Evolutionary conservation across 352 stramenopile species (phyloP).

Genomic region (Discostella stelligera): DNA sequence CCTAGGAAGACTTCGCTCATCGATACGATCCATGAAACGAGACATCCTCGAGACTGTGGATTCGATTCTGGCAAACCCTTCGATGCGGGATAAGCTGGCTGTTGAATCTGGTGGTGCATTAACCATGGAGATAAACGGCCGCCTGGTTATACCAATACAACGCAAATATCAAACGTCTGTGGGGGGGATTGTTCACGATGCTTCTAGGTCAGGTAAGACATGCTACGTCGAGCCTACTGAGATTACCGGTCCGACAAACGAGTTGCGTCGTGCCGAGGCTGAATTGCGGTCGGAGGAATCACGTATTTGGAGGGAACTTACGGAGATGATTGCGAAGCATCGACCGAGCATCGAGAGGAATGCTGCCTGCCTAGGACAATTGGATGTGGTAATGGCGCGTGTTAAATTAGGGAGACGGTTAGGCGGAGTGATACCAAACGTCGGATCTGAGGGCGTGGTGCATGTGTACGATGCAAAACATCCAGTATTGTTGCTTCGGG

Average conservation of each 20-base stretch:
- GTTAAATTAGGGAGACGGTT: constrained; percentile 60
- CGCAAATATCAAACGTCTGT: constrained; percentile 51
- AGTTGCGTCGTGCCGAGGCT: constrained; percentile 62
- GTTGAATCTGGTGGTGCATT: constrained; percentile 66
- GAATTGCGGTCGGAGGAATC: constrained; percentile 66
- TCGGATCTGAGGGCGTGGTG: constrained; percentile 80
- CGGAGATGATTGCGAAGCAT: constrained; percentile 62
- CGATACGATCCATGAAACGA: constrained; percentile 52
- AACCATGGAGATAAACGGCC: constrained; percentile 62
- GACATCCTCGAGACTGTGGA: constrained; percentile 65
- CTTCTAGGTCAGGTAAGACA: constrained; percentile 64
- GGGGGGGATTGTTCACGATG: constrained; percentile 73
- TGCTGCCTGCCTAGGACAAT: constrained; percentile 60
- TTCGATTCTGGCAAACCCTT: constrained; percentile 51
- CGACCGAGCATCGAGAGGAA: constrained; percentile 52
- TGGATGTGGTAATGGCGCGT: constrained; percentile 77
- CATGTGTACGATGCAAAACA: constrained; percentile 76
- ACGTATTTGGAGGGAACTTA: constrained; percentile 67
- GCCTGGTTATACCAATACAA: constrained; percentile 71
- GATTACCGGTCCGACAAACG: constrained; percentile 73
- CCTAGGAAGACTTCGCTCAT: constrained; percentile 53
- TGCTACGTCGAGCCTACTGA: constrained; percentile 74
- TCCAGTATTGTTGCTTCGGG: constrained; percentile 80
- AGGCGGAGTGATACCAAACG: constrained; percentile 66
- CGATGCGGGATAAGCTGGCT: constrained; percentile 62